Conservation (phyloP, 441 rosid species). For the Cnidoscolus chayamansa region DNA sequence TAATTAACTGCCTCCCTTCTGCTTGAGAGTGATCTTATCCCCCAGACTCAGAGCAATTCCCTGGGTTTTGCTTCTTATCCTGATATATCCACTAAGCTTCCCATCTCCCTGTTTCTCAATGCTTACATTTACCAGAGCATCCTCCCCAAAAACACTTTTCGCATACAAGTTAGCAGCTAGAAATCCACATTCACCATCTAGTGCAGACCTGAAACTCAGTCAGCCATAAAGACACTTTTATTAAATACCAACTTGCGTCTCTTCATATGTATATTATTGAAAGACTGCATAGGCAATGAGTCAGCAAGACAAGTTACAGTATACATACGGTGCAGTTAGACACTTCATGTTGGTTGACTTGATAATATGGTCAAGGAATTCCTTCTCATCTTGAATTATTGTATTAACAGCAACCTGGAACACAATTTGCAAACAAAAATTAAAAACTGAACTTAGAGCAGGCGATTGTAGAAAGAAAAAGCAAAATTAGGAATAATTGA, state of each 20-base stretch:
- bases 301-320: not conserved
- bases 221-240: constrained; percentile 5
- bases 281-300: not conserved
- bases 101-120: constrained; percentile 73
- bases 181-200: constrained; percentile 86
- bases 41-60: constrained; percentile 95
- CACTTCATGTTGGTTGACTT: constrained; percentile 93
- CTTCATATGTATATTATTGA: not conserved
- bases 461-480: not conserved
- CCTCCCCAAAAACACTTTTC: constrained; percentile 92
- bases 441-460: not conserved
- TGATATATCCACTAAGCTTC: constrained; percentile 81
- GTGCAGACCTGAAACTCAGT: constrained; percentile 57
- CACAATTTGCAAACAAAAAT: constrained; percentile 9
- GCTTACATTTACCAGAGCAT: constrained; percentile 77
- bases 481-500: not conserved
- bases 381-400: constrained; percentile 68
- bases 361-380: constrained; percentile 71
- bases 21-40: constrained; percentile 89
- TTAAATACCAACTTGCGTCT: not conserved
- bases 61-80: constrained; percentile 93
- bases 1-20: constrained; percentile 67
- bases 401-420: constrained; percentile 89
- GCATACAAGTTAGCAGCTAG: constrained; percentile 88
- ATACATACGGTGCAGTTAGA: constrained; percentile 53